Base-by-base conservation (phyloP, 768 basidiomycete species). In the Boletus huronensis region DNA sequence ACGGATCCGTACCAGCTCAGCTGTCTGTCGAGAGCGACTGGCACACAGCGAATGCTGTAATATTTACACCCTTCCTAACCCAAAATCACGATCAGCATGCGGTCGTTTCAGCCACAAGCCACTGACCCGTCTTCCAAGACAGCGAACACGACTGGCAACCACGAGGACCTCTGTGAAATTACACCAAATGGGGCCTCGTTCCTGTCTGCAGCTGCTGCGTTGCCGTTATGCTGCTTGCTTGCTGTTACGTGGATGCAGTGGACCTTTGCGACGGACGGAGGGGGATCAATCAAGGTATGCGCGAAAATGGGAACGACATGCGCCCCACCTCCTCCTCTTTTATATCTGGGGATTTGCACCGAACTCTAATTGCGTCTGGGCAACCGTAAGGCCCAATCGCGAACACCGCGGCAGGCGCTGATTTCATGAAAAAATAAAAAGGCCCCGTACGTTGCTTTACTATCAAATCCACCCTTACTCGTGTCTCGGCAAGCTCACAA, bases 341-440 rank as follows among this genome's bases (percentile, higher is more conserved):
- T 69, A 72, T 72, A 70, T 53, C 48, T 50, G 45, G 52, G 45
- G 60, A 63, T 65, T 62, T 56, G 52, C 62, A 44, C 58, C 29
- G 59, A 70, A 70, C 69, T 63, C 50, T 70, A 70, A 70, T 72
- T 64, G 52, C 52, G 43, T 58, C 59, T 57, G 48, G 46, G 35
- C 55, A 56, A 64, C 59, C 53, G 48, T 59, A 55, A 60, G 52
- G 38, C 52, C 39, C 54, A 52, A 58, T 63, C 54, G 56, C 48
- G 44, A 66, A 68, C 62, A 66, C 70, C 70, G 68, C 69, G 62
- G 61, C 58, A 61, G 54, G 55, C 56, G 55, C 54, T 60, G 61
- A 64, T 62, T 54, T 64, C 62, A 62, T 64, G 58, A 62, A 62
- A 62, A 65, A 63, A 59, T 41, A 60, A 61, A 70, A 69, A 64